phyloP scores from a whole-genome alignment of 129 eudicot species.

The Glebionis coronaria region DNA sequence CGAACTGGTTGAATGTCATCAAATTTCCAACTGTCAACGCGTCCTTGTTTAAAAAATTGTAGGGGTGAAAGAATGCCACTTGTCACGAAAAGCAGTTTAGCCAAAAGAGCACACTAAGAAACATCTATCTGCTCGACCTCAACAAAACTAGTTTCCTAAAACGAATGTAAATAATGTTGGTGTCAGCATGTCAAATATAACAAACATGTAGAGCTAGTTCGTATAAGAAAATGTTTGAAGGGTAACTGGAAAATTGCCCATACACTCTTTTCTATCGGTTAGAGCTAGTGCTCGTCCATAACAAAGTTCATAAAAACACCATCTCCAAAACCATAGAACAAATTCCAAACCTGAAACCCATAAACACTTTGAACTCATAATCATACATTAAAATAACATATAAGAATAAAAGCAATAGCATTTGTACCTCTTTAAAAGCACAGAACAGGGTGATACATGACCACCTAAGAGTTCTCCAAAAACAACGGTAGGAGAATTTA shows the following conservation, averaged over 20 bases:
- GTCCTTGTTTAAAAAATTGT: too few species aligned
- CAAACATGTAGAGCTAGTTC: slow-evolving; percentile 75
- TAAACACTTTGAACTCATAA: not conserved
- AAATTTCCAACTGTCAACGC: too few species aligned
- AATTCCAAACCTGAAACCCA: slow-evolving; percentile 70
- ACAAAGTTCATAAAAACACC: slow-evolving; percentile 82
- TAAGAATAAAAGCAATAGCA: slow-evolving; percentile 9
- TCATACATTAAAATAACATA: not conserved
- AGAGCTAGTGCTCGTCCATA: slow-evolving; percentile 65
- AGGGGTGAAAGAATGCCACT: slow-evolving; percentile 30
- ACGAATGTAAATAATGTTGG: slow-evolving; percentile 89
- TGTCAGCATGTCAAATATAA: slow-evolving; percentile 89
- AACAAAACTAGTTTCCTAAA: slow-evolving; percentile 77
- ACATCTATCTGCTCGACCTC: too few species aligned
- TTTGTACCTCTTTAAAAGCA: slow-evolving; percentile 80
- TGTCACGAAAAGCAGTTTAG: slow-evolving; percentile 94
- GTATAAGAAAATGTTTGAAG: slow-evolving; percentile 96
- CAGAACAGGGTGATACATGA: slow-evolving; percentile 87
- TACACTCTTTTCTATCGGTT: slow-evolving; percentile 77
- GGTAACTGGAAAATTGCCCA: slow-evolving; percentile 84
- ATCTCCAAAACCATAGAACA: slow-evolving; percentile 93
- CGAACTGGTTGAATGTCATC: too few species aligned
- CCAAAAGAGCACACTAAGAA: too few species aligned
- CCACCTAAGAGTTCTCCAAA: slow-evolving; percentile 92
- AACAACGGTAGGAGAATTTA: slow-evolving; percentile 75